phyloP scores from a whole-genome alignment of 352 stramenopile species.

The Globisporangium nodosum region DNA sequence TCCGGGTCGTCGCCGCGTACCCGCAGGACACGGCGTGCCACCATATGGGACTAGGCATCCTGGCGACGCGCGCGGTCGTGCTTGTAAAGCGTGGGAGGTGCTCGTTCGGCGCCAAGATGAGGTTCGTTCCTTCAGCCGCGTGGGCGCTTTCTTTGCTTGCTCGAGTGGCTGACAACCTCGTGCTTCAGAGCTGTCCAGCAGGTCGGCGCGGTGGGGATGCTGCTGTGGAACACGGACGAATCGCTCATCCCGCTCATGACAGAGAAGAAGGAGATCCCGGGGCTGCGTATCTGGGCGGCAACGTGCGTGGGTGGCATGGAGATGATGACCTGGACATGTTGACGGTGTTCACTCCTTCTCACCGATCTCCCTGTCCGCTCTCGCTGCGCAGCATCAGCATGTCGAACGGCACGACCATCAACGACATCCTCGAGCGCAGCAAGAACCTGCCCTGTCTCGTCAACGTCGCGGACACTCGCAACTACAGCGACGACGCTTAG shows the following conservation, averaged over 20 bases:
- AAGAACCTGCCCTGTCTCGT: slow-evolving; percentile 56
- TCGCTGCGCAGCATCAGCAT: slow-evolving; percentile 30
- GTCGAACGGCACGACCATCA: slow-evolving; percentile 37
- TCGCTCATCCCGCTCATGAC: slow-evolving; percentile 59
- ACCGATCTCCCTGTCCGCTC: slow-evolving; percentile 11
- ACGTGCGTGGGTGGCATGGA: slow-evolving; percentile 24
- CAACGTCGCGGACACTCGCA: slow-evolving; percentile 18
- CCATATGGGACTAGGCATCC: slow-evolving; percentile 50
- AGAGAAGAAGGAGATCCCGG: slow-evolving; percentile 42
- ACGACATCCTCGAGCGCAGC: slow-evolving; percentile 34
- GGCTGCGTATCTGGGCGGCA: slow-evolving; percentile 53
- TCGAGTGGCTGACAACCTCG: not conserved
- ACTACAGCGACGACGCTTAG: slow-evolving; percentile 2
- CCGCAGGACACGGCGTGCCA: slow-evolving; percentile 68
- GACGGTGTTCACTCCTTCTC: slow-evolving; percentile 6
- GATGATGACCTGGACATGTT: not conserved
- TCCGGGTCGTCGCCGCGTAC: slow-evolving; percentile 53
- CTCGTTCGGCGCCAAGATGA: slow-evolving; percentile 59
- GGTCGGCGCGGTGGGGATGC: slow-evolving; percentile 48
- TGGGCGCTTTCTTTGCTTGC: not conserved
- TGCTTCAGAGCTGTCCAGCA: slow-evolving; percentile 34
- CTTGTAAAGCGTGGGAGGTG: slow-evolving; percentile 67
- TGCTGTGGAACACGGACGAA: slow-evolving; percentile 62
- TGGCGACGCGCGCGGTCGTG: slow-evolving; percentile 48
- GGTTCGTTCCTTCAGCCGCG: slow-evolving; percentile 17